Evolutionary conservation across 2,329 filamentous ascomycete species (phyloP).

Genomic region (Fusarium torulosum): DNA sequence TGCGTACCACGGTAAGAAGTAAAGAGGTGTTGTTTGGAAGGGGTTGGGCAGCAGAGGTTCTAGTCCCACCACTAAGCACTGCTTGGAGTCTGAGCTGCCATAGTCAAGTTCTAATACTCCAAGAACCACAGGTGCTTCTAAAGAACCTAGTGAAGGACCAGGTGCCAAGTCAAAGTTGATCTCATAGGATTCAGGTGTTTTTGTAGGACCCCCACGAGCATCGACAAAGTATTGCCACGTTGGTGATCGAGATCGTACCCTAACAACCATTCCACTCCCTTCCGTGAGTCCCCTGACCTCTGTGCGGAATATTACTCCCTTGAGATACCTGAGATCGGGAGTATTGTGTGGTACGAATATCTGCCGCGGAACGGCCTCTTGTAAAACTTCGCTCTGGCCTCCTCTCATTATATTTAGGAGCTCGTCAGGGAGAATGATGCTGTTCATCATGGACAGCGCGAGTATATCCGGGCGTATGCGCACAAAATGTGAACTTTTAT

Average conservation of each 20-base stretch:
- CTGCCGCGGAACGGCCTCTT: slow-evolving; percentile 37
- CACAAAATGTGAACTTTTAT: slow-evolving; percentile 47
- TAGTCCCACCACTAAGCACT: slow-evolving; percentile 44
- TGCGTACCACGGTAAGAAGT: slow-evolving; percentile 48
- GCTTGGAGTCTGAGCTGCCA: slow-evolving; percentile 26
- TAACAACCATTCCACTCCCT: slow-evolving; percentile 9
- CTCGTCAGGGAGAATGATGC: slow-evolving; percentile 44
- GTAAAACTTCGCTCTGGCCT: slow-evolving; percentile 17
- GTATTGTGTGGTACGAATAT: slow-evolving; percentile 45
- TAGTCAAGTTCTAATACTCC: slow-evolving; percentile 44
- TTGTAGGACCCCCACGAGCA: slow-evolving; percentile 14
- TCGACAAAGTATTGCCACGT: slow-evolving; percentile 47
- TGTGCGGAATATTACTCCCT: slow-evolving; percentile 47
- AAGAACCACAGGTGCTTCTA: slow-evolving; percentile 38
- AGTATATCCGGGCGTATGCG: slow-evolving; percentile 47
- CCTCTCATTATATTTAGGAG: slow-evolving; percentile 36
- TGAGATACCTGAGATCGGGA: slow-evolving; percentile 37
- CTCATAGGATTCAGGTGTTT: slow-evolving; percentile 40
- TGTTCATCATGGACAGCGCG: slow-evolving; percentile 47
- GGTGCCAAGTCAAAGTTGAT: slow-evolving; percentile 46
- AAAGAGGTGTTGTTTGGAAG: slow-evolving; percentile 47
- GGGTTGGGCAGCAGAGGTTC: slow-evolving; percentile 46
- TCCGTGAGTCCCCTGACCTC: slow-evolving; percentile 25
- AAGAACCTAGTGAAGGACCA: slow-evolving; percentile 36
- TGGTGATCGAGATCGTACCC: slow-evolving; percentile 46